Conservation (phyloP, 306 rosid species). For the Astragalus membranaceus region DNA sequence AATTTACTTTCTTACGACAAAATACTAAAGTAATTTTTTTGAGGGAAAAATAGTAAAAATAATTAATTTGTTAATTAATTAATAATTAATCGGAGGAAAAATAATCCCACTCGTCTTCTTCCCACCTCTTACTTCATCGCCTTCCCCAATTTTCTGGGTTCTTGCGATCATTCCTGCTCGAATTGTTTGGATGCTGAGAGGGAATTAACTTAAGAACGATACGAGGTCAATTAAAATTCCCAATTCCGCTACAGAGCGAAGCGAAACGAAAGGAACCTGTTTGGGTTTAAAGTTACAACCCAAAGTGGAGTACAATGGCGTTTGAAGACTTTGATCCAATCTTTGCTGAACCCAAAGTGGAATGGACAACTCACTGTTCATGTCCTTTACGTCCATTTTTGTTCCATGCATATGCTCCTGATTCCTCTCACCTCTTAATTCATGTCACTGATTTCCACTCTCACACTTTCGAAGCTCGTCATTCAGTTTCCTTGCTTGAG, state of each 20-base stretch:
- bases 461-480: constrained; percentile 60
- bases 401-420: constrained; percentile 48
- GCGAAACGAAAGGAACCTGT: background rate
- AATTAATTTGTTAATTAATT: too few species aligned
- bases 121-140: too few species aligned
- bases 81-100: too few species aligned
- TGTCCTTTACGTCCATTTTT: constrained; percentile 33
- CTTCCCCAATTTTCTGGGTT: too few species aligned
- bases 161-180: too few species aligned
- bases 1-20: too few species aligned
- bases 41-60: too few species aligned
- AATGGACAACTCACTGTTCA: constrained; percentile 22
- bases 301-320: constrained; percentile 31
- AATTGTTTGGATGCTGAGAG: background rate
- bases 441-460: constrained; percentile 60
- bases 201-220: background rate
- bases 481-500: constrained; percentile 57
- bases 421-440: constrained; percentile 48
- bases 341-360: constrained; percentile 57
- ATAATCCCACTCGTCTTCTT: background rate
- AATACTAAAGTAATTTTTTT: too few species aligned
- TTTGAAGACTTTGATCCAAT: constrained; percentile 55
- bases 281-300: background rate
- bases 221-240: background rate
- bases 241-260: background rate